These are phyloP conservation scores for Fusarium subtropicale DNA, from an alignment of 2,329 filamentous ascomycete species.

Conservation along the genomic window DNA sequence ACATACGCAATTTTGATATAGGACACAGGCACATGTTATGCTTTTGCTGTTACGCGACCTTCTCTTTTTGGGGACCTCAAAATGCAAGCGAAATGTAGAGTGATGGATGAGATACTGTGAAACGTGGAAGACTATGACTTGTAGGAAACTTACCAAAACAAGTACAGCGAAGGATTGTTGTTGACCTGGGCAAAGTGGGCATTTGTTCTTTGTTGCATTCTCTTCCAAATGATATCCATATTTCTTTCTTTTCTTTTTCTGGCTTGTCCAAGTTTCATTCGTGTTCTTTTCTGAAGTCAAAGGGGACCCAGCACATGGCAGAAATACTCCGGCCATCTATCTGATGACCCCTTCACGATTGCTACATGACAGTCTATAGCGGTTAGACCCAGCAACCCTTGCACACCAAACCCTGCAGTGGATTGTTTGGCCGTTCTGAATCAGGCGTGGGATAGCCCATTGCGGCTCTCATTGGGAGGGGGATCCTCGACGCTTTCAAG, in stretches of 20 bases:
- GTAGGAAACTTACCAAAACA: not conserved
- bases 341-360: constrained; percentile 12
- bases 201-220: constrained; percentile 23
- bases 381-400: constrained; percentile 21
- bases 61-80: constrained; percentile 18
- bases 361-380: constrained; percentile 16
- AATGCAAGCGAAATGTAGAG: constrained; percentile 14
- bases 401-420: constrained; percentile 20
- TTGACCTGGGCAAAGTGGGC: not conserved
- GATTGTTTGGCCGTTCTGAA: constrained; percentile 36
- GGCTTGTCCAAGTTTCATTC: constrained; percentile 3
- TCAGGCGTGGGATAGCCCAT: constrained; percentile 33
- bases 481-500: constrained; percentile 19
- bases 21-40: constrained; percentile 36
- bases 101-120: constrained; percentile 5
- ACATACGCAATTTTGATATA: constrained; percentile 17
- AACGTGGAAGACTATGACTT: constrained; percentile 19
- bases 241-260: constrained; percentile 29
- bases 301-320: constrained; percentile 17
- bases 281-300: constrained; percentile 15
- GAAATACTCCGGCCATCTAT: constrained; percentile 30
- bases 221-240: constrained; percentile 10
- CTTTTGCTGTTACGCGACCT: constrained; percentile 12
- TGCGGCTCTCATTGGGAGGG: constrained; percentile 39
- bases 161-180: not conserved